Conservation (phyloP, 441 rosid species). For the Jatropha multifida region DNA sequence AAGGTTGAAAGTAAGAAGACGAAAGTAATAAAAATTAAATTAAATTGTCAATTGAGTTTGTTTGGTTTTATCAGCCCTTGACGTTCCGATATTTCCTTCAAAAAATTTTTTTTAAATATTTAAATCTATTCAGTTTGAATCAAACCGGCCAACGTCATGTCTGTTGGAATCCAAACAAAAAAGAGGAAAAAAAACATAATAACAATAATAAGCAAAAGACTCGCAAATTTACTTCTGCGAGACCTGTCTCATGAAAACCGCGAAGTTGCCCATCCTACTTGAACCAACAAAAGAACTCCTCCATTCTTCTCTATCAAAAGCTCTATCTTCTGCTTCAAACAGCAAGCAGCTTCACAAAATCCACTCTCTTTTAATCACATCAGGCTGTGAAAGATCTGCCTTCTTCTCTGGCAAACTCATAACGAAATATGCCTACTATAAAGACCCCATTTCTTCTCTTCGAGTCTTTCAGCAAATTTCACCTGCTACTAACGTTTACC, state of each 20-base stretch:
- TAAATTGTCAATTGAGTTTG: no score
- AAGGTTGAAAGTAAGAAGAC: no score
- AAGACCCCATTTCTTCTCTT: slow-evolving; percentile 47
- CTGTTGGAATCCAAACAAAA: no score
- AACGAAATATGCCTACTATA: slow-evolving; percentile 48
- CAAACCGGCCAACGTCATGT: no score
- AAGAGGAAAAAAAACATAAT: no score
- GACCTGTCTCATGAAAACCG: slow-evolving; percentile 16
- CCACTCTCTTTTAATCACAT: slow-evolving; percentile 49
- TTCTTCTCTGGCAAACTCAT: slow-evolving; percentile 64
- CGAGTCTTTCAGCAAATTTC: slow-evolving; percentile 45
- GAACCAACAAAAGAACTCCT: slow-evolving; percentile 25
- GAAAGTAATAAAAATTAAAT: no score
- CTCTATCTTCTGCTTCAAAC: slow-evolving; percentile 38
- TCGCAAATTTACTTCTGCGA: no score
- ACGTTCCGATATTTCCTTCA: no score
- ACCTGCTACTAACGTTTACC: slow-evolving; percentile 46
- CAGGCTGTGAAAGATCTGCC: slow-evolving; percentile 45
- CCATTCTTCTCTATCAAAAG: slow-evolving; percentile 36
- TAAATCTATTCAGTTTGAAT: no score
- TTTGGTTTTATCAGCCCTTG: no score
- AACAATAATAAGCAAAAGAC: no score
- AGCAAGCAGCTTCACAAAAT: slow-evolving; percentile 40
- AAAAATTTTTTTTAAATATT: no score
- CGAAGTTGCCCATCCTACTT: slow-evolving; percentile 8